Base-by-base conservation (phyloP, 75 land plant species). In the Selaginella tamariscina region DNA sequence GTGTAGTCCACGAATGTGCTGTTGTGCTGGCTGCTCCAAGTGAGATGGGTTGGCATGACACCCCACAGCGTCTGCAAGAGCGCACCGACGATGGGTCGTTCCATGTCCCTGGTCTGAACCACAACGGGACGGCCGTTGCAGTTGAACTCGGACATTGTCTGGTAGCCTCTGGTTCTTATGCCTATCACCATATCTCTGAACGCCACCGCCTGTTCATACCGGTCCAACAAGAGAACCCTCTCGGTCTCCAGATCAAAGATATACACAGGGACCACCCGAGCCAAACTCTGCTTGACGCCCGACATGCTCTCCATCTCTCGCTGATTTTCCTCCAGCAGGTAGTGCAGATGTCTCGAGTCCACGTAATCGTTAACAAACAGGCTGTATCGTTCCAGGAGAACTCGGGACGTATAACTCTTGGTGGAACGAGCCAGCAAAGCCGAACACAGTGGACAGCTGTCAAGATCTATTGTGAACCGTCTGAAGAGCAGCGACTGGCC, bases 11-110 rank as follows among this genome's bases (percentile, higher is more conserved):
- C 83, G 56, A 88, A 1, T 23, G 99, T 81, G 63, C 49, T 74
- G 72, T 95, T 95, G 62, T 91, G 99, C 68, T 62, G 67, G 1
- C 86, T 73, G 62, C 97, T 95, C 96, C 96, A 95, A 1, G 71
- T 62, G 64, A 95, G 31, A 73, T 95, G 97, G 0, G 97, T 95
- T 0, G 99, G 99, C 2, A 97, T 71, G 1, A 95, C 84, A 0
- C 97, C 99, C 87, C 97, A 95, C 77, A 88, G 71, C n/a, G 86
- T 85, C 71, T 95, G 99, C 2, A 95, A 70, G 64, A 95, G 81
- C 1, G 97, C 82, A 24, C 97, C 99, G 8, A 88, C 79, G 28
- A 95, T 75, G 0, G 99, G 87, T 8, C 99, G 59, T 69, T 95
- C 97, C 0, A 95, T 81, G 18, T 78, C 77, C 56, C 97, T 75